Percentiles rank a stretch among this genome's conserved stretches.
These are phyloP conservation scores for Citrullus amarus DNA, from an alignment of 306 rosid genomes.

Conservation along the genomic window DNA sequence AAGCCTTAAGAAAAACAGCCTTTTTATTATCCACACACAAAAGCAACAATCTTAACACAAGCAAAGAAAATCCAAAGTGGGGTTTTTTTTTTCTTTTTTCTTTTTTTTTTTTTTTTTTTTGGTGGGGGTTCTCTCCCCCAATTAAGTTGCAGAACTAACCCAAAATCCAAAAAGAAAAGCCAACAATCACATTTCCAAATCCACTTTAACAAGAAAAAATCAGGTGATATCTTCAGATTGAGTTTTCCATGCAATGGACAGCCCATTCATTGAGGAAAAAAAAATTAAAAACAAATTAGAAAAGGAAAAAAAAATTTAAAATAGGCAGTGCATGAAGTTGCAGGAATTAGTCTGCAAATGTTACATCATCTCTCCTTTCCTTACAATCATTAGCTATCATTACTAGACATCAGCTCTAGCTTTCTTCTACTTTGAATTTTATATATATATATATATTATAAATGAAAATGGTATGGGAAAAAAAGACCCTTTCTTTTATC, in stretches of 20 bases:
- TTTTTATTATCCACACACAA: conserved; percentile 2
- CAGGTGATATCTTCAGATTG: neutral
- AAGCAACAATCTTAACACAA: neutral
- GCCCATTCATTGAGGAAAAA: neutral
- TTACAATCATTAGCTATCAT: conserved; percentile 10
- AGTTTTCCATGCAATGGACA: neutral
- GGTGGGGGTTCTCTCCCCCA: neutral
- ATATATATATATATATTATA: neutral
- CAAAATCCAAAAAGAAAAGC: neutral
- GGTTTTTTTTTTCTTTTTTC: neutral
- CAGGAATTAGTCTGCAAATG: neutral
- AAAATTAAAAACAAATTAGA: neutral
- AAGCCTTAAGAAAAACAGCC: neutral
- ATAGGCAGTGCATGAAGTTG: neutral
- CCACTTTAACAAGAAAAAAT: neutral
- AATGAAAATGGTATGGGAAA: neutral
- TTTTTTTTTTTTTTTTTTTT: no score
- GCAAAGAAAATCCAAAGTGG: neutral
- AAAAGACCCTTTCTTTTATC: no score
- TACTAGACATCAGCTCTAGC: neutral
- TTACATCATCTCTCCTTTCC: conserved; percentile 3
- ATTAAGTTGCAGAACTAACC: neutral
- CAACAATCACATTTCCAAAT: neutral
- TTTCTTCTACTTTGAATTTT: neutral
- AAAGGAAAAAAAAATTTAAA: neutral